Percentiles rank a stretch among this genome's conserved stretches.
Evolutionary conservation across 495 filamentous ascomycete genomes (phyloP).

Genomic region (Melanomma pulvis-pyrius): DNA sequence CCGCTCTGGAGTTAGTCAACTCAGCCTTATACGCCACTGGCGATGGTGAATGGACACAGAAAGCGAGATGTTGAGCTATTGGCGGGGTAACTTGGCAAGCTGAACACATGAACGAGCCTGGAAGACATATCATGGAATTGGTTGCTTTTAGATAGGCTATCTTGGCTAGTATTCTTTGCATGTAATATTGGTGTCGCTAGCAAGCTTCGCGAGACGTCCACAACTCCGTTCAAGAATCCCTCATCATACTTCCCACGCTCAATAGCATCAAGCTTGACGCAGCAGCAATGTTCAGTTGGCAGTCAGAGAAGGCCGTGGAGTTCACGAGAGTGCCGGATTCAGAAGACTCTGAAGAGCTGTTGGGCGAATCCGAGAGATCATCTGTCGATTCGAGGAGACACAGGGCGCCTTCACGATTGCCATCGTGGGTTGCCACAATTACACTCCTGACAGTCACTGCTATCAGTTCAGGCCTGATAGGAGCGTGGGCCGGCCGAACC

Average conservation of each 20-base stretch:
- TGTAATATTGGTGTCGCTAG: not conserved
- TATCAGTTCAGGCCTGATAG: slow-evolving; percentile 5
- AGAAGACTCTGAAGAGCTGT: slow-evolving; percentile 9
- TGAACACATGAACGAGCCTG: not conserved
- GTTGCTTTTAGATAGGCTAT: not conserved
- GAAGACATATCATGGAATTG: not conserved
- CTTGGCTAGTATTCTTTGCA: slow-evolving; percentile 1
- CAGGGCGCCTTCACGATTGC: not conserved
- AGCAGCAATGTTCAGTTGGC: slow-evolving; percentile 10
- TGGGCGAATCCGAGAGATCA: not conserved
- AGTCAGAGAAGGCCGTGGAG: slow-evolving; percentile 9
- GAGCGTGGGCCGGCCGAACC: slow-evolving; percentile 4
- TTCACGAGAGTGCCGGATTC: not conserved
- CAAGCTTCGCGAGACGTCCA: not conserved
- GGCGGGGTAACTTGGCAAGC: slow-evolving; percentile 10
- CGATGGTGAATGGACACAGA: not conserved
- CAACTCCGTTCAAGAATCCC: not conserved
- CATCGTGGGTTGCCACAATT: slow-evolving; percentile 3
- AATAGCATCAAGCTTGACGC: not conserved
- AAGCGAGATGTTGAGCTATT: not conserved
- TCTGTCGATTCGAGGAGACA: not conserved
- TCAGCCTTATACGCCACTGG: slow-evolving; percentile 17
- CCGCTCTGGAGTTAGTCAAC: not conserved
- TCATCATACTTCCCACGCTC: not conserved
- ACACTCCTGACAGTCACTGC: slow-evolving; percentile 1